Percentiles rank a stretch among this genome's conserved stretches.
Evolutionary conservation across 2,329 filamentous ascomycete genomes (phyloP).

Genomic region (Xylaria sp.): DNA sequence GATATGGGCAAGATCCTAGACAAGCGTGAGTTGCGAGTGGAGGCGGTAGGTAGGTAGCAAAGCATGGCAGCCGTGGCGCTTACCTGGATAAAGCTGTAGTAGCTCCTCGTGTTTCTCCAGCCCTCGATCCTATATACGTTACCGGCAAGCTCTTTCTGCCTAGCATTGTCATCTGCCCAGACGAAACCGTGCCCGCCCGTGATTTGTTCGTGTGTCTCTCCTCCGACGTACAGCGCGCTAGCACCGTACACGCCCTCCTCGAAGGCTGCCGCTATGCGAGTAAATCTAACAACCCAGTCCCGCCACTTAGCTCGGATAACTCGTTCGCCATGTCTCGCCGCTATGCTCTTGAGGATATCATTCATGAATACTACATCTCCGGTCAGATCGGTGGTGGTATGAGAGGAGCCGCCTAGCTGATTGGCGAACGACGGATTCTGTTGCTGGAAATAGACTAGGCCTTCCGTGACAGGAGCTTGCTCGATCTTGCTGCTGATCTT

Average conservation of each 20-base stretch:
- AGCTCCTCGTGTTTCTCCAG: slow-evolving; percentile 93
- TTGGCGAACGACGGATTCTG: slow-evolving; percentile 66
- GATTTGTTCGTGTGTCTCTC: slow-evolving; percentile 69
- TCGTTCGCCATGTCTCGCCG: slow-evolving; percentile 84
- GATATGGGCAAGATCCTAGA: slow-evolving; percentile 68
- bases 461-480: slow-evolving; percentile 79
- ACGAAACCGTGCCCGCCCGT: slow-evolving; percentile 88
- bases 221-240: slow-evolving; percentile 84
- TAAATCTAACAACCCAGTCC: slow-evolving; percentile 93
- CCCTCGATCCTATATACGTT: slow-evolving; percentile 94
- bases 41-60: background rate
- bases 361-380: slow-evolving; percentile 91
- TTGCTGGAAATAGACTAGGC: slow-evolving; percentile 85
- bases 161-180: slow-evolving; percentile 83
- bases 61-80: slow-evolving; percentile 25
- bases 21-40: slow-evolving; percentile 38
- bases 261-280: slow-evolving; percentile 88
- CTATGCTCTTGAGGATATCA: slow-evolving; percentile 81
- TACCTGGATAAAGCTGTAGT: slow-evolving; percentile 93
- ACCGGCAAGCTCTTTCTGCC: slow-evolving; percentile 84
- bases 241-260: slow-evolving; percentile 96
- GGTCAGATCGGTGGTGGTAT: slow-evolving; percentile 66
- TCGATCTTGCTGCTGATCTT: slow-evolving; percentile 94
- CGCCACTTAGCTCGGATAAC: slow-evolving; percentile 92
- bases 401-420: slow-evolving; percentile 48